phyloP scores from a whole-genome alignment of 331 rosid genomes.

The Stylosanthes scabra region DNA sequence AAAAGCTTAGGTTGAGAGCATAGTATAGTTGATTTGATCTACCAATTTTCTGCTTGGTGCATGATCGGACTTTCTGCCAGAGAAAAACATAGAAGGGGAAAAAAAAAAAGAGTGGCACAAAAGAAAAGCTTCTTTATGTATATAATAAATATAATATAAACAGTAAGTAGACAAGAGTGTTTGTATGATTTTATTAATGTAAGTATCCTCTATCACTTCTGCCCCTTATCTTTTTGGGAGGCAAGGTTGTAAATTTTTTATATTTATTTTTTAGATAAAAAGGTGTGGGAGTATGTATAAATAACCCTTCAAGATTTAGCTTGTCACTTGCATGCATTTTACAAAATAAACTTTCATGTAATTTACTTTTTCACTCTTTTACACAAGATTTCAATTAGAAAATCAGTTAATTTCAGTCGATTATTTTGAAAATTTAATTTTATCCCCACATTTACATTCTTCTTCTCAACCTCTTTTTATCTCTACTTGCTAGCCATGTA shows the following conservation, averaged over 20 bases:
- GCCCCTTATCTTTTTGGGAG: background rate
- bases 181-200: constrained; percentile 33
- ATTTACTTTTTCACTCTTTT: no score
- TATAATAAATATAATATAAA: background rate
- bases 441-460: no score
- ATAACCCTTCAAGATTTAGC: no score
- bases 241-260: background rate
- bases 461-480: no score
- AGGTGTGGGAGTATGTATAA: no score
- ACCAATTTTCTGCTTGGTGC: constrained; percentile 45
- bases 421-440: no score
- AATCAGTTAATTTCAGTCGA: no score
- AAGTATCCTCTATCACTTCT: background rate
- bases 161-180: constrained; percentile 15
- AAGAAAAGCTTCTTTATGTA: constrained; percentile 30
- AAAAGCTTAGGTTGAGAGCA: constrained; percentile 38
- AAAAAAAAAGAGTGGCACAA: background rate
- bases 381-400: no score
- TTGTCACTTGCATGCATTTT: no score
- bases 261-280: no score
- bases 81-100: background rate
- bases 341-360: no score
- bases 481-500: no score
- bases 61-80: constrained; percentile 31
- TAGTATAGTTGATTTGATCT: constrained; percentile 41